Evolutionary conservation across 306 rosid species (phyloP).

Genomic region (Hippophae tibetana): DNA sequence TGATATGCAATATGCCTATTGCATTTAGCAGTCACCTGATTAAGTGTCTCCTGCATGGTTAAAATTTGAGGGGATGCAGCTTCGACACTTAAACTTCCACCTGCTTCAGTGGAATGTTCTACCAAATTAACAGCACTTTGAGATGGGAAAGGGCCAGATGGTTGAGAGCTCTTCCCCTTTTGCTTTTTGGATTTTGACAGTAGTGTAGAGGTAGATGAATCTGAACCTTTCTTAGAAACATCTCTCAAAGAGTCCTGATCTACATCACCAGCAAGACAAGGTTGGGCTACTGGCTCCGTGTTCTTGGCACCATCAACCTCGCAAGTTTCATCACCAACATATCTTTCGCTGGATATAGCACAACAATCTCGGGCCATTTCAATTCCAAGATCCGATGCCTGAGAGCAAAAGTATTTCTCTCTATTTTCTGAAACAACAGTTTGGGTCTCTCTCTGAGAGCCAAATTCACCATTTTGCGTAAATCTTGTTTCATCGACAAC

Average conservation of each 20-base stretch:
- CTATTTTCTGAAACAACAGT: constrained; percentile 40
- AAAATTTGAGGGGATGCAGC: constrained; percentile 48
- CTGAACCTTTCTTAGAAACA: constrained; percentile 50
- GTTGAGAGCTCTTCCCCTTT: constrained; percentile 68
- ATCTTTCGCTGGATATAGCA: constrained; percentile 55
- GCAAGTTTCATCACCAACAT: constrained; percentile 37
- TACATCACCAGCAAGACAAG: constrained; percentile 47
- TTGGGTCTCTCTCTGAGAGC: constrained; percentile 45
- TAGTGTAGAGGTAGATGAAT: constrained; percentile 42
- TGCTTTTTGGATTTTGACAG: constrained; percentile 63
- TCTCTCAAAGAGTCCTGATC: constrained; percentile 47
- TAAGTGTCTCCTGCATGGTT: constrained; percentile 72
- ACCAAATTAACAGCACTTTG: constrained; percentile 40
- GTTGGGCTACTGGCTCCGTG: constrained; percentile 34
- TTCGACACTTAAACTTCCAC: constrained; percentile 49
- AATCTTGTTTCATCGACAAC: constrained; percentile 69
- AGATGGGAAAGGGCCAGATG: constrained; percentile 46
- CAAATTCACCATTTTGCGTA: constrained; percentile 49
- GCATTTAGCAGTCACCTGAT: constrained; percentile 48
- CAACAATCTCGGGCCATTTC: constrained; percentile 80
- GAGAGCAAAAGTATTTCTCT: constrained; percentile 80
- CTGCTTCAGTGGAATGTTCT: constrained; percentile 50
- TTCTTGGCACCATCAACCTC: constrained; percentile 33
- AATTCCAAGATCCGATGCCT: constrained; percentile 93
- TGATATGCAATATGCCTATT: not conserved